Base-by-base conservation (phyloP, 495 filamentous ascomycete species). In the Annulohypoxylon moriforme region DNA sequence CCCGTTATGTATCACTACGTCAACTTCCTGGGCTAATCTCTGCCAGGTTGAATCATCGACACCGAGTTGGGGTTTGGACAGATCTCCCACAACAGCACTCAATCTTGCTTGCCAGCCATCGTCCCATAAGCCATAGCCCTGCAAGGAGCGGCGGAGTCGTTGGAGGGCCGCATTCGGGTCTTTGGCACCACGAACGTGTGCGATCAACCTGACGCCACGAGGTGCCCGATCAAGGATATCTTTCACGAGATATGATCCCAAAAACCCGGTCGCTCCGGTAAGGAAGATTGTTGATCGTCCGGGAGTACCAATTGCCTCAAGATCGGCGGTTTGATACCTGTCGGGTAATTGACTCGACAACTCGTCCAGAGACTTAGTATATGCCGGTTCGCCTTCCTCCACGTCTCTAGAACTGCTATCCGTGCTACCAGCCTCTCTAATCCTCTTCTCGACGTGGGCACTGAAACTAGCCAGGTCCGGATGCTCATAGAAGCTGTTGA, bases 201-300 rank as follows among this genome's bases (percentile, higher is more conserved):
- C 88, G 52, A 96, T 86, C n/a, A 97, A 85, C 75, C 87, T 91
- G 4, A 89, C 81, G 3, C 73, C 78, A n/a, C 85, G 85, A 0
- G 81, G 77, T 31, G 81, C 83, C 36, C 91, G 85, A 11, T 84
- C 83, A 0, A 97, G 84, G 9, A 97, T 78, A 29, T 97, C 93
- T 16, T 82, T 85, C 6, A 98, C 83, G 22, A 98, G 86, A 68
- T 92, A 94, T 0, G 92, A 89, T 22, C 96, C 96, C 6, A 98
- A 79, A 83, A 97, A 98, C 8, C 95, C 95, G 33, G 96, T 98
- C 0, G 92, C 93, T 31, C 95, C 96, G 13, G 96, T 98, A 5
- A 98, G 83, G 75, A 99, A 91, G 18, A 95, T 82, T 0, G 90
- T 94, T 4, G 85, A 76, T 40, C 81, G 79, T 73, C 76, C 72